Conservation (phyloP, 306 rosid species). For the Malus sylvestris region DNA sequence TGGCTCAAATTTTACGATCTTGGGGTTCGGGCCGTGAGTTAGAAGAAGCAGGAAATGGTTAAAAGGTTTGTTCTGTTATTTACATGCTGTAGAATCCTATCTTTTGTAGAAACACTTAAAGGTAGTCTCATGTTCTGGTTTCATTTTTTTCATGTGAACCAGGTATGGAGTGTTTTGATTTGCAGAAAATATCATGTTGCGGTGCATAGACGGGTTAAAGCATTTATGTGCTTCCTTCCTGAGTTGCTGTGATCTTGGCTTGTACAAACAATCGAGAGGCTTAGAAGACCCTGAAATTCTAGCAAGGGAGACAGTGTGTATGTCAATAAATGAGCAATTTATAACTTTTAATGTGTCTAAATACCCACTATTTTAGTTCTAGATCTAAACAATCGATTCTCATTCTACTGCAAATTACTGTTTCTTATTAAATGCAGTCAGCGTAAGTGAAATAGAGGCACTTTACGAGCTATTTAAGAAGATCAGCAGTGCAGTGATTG, state of each 20-base stretch:
- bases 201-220: conserved; percentile 66
- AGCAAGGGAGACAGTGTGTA: conserved; percentile 95
- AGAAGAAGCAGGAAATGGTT: conserved; percentile 62
- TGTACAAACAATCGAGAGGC: conserved; percentile 68
- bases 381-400: not conserved
- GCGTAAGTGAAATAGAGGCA: conserved; percentile 97
- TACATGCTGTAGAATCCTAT: conserved; percentile 6
- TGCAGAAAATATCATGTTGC: conserved; percentile 67
- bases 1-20: conserved; percentile 13
- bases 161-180: conserved; percentile 77
- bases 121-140: conserved; percentile 7
- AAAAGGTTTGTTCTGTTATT: conserved; percentile 37
- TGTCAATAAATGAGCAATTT: conserved; percentile 16
- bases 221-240: conserved; percentile 52
- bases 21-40: conserved; percentile 22
- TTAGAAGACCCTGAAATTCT: conserved; percentile 85
- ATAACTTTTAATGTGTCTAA: not conserved
- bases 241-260: conserved; percentile 69
- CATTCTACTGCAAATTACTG: conserved; percentile 2
- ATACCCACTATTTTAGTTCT: not conserved
- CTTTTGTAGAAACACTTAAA: not conserved
- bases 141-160: conserved; percentile 21
- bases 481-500: conserved; percentile 95
- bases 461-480: conserved; percentile 95
- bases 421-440: conserved; percentile 48